Conservation (phyloP, 2,329 filamentous ascomycete species). For the Herpotrichia juniperi region DNA sequence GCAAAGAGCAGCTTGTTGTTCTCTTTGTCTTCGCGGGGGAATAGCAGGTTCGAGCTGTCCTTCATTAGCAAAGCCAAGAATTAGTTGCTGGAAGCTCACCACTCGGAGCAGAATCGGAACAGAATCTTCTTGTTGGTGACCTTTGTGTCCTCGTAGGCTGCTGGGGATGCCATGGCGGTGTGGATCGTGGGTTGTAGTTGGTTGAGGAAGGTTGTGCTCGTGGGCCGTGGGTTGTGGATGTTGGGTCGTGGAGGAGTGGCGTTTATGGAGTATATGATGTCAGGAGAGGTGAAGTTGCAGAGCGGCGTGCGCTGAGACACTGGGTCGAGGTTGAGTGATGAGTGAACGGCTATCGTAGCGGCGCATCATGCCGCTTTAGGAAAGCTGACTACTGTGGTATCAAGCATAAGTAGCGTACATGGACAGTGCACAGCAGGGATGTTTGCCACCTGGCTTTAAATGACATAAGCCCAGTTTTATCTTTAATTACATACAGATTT, state of each 20-base stretch:
- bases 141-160: slow-evolving; percentile 50
- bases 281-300: neutral
- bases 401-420: no score
- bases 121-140: slow-evolving; percentile 73
- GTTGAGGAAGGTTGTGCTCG: neutral
- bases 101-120: slow-evolving; percentile 98
- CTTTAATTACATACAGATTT: no score
- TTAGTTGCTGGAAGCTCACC: slow-evolving; percentile 55
- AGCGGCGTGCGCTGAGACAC: neutral
- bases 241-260: neutral
- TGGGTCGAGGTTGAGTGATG: neutral
- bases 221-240: neutral
- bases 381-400: neutral
- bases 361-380: neutral
- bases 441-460: no score
- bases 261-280: neutral
- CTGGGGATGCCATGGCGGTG: slow-evolving; percentile 35
- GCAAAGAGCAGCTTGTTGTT: slow-evolving; percentile 89
- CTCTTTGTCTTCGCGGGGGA: slow-evolving; percentile 90
- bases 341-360: neutral
- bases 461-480: no score
- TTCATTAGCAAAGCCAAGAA: slow-evolving; percentile 11
- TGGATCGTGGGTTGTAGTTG: neutral
- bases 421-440: no score
- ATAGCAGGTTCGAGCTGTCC: slow-evolving; percentile 88